These are phyloP conservation scores for Metschnikowia cerradonensis DNA, from an alignment of 805 yeast genomes.

Conservation along the genomic window DNA sequence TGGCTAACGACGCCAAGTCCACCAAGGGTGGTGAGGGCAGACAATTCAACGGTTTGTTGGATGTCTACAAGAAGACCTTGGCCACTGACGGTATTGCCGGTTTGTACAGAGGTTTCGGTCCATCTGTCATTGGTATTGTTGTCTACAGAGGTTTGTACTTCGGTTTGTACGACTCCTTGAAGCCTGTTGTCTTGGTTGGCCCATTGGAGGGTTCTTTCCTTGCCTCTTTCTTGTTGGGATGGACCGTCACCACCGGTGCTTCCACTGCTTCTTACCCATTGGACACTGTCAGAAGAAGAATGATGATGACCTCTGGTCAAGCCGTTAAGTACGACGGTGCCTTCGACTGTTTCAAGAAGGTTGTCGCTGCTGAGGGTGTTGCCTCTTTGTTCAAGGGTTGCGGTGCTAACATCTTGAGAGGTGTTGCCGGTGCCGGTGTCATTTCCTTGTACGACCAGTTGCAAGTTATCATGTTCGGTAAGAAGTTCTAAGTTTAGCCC, in stretches of 20 bases:
- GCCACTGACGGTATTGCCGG: slow-evolving; percentile 97
- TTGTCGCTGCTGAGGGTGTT: slow-evolving; percentile 95
- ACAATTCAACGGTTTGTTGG: slow-evolving; percentile 95
- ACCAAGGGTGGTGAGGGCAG: slow-evolving; percentile 84
- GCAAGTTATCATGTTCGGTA: slow-evolving; percentile 92
- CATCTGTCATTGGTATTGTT: slow-evolving; percentile 95
- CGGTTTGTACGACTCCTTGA: slow-evolving; percentile 95
- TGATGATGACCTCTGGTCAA: slow-evolving; percentile 99
- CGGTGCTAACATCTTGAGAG: slow-evolving; percentile 99
- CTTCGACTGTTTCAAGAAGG: slow-evolving; percentile 84
- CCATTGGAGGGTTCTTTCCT: slow-evolving; percentile 90
- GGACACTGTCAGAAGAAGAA: slow-evolving; percentile 99
- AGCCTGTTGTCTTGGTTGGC: slow-evolving; percentile 93
- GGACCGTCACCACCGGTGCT: slow-evolving; percentile 98
- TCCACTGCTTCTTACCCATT: slow-evolving; percentile 98
- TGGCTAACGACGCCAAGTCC: slow-evolving; percentile 96
- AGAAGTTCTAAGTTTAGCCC: slow-evolving; percentile 58
- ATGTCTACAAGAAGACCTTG: slow-evolving; percentile 93
- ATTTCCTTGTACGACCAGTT: slow-evolving; percentile 96
- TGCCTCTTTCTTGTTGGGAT: slow-evolving; percentile 94
- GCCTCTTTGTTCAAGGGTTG: slow-evolving; percentile 95
- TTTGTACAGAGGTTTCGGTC: slow-evolving; percentile 98
- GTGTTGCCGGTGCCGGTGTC: slow-evolving; percentile 99
- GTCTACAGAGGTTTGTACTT: slow-evolving; percentile 99
- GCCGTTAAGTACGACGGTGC: slow-evolving; percentile 96